phyloP scores from a whole-genome alignment of 257 asterid species.

The Echites panduratus region DNA sequence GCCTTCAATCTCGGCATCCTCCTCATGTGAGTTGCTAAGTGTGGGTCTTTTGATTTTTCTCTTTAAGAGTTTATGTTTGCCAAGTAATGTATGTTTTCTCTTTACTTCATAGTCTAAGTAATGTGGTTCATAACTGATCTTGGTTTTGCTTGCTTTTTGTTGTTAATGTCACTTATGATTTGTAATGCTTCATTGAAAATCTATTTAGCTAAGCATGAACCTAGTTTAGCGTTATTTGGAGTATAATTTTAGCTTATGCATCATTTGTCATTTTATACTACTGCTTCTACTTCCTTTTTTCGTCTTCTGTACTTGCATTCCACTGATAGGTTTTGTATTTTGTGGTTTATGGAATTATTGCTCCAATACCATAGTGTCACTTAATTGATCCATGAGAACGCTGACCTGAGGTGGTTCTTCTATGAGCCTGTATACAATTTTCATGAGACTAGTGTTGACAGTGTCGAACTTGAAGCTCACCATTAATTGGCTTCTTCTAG shows the following conservation, averaged over 20 bases:
- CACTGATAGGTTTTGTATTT: neutral
- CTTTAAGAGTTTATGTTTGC: neutral
- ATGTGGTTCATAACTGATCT: neutral
- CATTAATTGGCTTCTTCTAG: neutral
- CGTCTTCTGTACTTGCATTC: neutral
- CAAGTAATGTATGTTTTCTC: neutral
- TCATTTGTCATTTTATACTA: neutral
- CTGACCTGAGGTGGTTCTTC: neutral
- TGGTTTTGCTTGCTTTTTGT: neutral
- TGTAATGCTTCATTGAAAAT: neutral
- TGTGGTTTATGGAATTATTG: neutral
- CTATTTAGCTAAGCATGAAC: neutral
- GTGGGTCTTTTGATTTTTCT: constrained; percentile 5
- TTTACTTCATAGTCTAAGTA: neutral
- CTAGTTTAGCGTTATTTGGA: neutral
- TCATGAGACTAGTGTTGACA: neutral
- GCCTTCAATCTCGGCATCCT: constrained; percentile 29
- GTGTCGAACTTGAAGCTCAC: neutral
- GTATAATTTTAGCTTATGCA: neutral
- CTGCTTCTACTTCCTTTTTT: neutral
- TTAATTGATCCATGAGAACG: neutral
- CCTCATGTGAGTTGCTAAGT: constrained; percentile 47
- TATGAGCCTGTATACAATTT: no score
- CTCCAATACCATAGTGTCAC: neutral
- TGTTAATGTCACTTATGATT: neutral